Evolutionary conservation across 108 stramenopile genomes (phyloP), one percentile per base, ranked within the genome.

Genomic region (Mediolabrus comicus): DNA sequence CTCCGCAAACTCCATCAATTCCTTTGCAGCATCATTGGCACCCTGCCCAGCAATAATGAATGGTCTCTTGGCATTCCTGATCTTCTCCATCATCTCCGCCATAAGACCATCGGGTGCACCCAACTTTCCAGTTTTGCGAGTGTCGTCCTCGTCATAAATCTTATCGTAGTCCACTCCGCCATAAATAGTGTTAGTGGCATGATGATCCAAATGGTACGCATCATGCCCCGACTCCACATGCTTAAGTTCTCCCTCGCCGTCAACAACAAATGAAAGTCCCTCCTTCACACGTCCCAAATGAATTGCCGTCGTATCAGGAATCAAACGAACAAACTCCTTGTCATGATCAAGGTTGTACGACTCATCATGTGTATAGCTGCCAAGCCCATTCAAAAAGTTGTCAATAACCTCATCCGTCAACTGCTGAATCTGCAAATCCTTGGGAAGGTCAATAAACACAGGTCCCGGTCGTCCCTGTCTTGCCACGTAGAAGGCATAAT

Each of bases 21-120:
- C 95, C 49, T 82, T 81, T 6, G 86, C 58, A 12, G 87, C 74
- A 72, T 96, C 91, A 54, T 93, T 96, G 59, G 86, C 82, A 4
- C 95, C 95, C 75, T 94, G 92, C 43, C 95, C 95, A 38, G 95
- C 95, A 73, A 93, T 86, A 55, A 96, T 93, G 71, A 96, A 76
- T 46, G 95, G 95, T 53, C 91, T 86, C 75, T 92, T 88, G 27
- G 95, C 95, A 57, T 79, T 73, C 62, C 72, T 78, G 69, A 94
- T 90, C 16, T 86, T 66, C 13, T 82, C 82, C 22, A 90, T 59
- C 87, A 95, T 84, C 26, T 94, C 89, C 4, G 60, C 53, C 41
- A 89, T 87, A 36, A 90, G 57, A 25, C 67, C 65, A 69, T 72
- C 81, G 14, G 60, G 27, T 14, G 71, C 51, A 26, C 71, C 72